Percentiles rank a stretch among this genome's conserved stretches.
Conservation (phyloP, 768 basidiomycete genomes). For the Cytidiella melzeri region DNA sequence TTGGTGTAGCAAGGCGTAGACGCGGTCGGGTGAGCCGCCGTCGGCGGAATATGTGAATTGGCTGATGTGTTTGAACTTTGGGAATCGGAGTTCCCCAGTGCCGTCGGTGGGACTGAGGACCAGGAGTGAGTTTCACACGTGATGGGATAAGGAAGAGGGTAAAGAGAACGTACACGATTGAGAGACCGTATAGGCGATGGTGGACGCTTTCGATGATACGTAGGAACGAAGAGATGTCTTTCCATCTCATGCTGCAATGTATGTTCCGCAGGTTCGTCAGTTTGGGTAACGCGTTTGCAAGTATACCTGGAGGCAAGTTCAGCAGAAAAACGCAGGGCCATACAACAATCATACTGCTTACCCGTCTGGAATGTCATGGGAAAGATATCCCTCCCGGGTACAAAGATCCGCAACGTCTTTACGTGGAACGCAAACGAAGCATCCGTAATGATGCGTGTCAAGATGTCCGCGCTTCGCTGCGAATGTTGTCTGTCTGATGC, state of each 20-base stretch:
- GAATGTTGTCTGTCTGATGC: constrained; percentile 45
- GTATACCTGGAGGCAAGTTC: constrained; percentile 42
- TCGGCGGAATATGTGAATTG: constrained; percentile 52
- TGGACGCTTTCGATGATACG: constrained; percentile 44
- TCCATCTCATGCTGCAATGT: constrained; percentile 51
- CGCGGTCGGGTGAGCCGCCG: constrained; percentile 32
- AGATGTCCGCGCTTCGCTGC: constrained; percentile 64
- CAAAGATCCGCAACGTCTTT: constrained; percentile 52
- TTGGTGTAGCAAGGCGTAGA: constrained; percentile 45
- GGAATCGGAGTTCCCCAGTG: constrained; percentile 23
- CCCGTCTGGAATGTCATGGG: constrained; percentile 61
- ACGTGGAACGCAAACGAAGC: constrained; percentile 51
- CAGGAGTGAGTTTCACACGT: background rate
- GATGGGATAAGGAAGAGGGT: background rate
- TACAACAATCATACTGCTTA: constrained; percentile 19
- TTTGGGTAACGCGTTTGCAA: constrained; percentile 63
- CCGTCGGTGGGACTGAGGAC: constrained; percentile 22
- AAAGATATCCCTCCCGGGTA: constrained; percentile 42
- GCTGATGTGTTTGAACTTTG: constrained; percentile 36
- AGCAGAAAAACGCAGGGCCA: background rate
- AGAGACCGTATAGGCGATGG: constrained; percentile 50
- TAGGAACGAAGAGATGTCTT: constrained; percentile 47
- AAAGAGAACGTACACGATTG: constrained; percentile 31
- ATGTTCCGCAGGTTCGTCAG: constrained; percentile 53
- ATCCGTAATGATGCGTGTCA: constrained; percentile 61